Conservation (phyloP, 306 rosid species). For the Castanea crenata region DNA sequence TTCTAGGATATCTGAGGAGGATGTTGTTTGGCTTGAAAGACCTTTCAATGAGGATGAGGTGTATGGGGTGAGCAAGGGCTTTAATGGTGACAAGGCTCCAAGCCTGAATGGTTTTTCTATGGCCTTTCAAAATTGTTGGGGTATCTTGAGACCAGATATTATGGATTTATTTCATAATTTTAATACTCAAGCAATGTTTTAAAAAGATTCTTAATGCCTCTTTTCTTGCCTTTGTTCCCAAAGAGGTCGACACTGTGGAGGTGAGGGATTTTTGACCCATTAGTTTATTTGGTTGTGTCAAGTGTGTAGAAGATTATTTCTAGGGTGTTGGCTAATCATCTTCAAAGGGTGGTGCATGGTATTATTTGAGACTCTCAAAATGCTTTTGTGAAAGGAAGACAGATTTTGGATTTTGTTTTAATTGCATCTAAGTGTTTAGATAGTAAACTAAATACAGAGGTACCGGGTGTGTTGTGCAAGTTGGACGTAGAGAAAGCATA, state of each 20-base stretch:
- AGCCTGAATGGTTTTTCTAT: neutral
- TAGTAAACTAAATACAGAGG: neutral
- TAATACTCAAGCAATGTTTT: neutral
- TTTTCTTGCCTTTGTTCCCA: neutral
- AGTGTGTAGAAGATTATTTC: neutral
- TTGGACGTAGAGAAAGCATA: neutral
- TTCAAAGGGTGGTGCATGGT: neutral
- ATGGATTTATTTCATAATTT: neutral
- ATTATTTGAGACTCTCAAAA: neutral
- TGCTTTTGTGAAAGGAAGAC: neutral
- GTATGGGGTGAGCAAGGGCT: no score
- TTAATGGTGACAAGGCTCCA: neutral
- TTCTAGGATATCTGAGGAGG: neutral
- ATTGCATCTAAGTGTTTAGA: neutral
- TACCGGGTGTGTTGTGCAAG: neutral
- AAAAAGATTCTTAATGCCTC: neutral
- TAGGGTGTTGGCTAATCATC: neutral
- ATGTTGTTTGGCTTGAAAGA: neutral
- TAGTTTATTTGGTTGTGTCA: neutral
- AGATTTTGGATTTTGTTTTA: neutral
- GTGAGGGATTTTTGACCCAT: neutral
- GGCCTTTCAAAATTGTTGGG: neutral
- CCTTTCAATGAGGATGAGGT: neutral
- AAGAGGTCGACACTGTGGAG: neutral
- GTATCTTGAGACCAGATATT: neutral